These are phyloP conservation scores for Xylaria intraflava DNA, from an alignment of 495 filamentous ascomycete genomes.

Conservation along the genomic window DNA sequence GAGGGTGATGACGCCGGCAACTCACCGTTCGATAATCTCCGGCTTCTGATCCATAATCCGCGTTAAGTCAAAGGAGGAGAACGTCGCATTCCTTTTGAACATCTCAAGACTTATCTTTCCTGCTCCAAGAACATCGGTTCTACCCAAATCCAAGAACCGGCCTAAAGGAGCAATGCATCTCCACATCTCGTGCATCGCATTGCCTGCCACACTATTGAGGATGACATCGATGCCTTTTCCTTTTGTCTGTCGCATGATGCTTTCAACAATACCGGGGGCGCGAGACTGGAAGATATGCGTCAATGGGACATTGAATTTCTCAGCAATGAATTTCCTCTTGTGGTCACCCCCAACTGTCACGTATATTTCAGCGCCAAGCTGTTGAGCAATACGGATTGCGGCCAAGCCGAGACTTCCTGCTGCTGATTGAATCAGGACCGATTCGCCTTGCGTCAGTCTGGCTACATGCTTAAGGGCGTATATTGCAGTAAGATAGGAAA, in stretches of 20 bases:
- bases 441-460: not conserved
- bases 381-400: slow-evolving; percentile 44
- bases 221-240: slow-evolving; percentile 49
- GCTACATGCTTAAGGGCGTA: slow-evolving; percentile 5
- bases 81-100: slow-evolving; percentile 20
- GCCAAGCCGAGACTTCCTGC: slow-evolving; percentile 50
- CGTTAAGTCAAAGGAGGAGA: slow-evolving; percentile 22
- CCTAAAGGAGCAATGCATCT: slow-evolving; percentile 48
- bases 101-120: slow-evolving; percentile 22
- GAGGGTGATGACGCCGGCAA: not conserved
- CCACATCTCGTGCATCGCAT: slow-evolving; percentile 42
- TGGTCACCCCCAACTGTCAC: slow-evolving; percentile 44
- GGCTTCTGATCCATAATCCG: slow-evolving; percentile 28
- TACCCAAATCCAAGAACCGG: slow-evolving; percentile 46
- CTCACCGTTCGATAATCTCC: not conserved
- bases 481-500: slow-evolving; percentile 26
- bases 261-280: slow-evolving; percentile 31
- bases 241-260: slow-evolving; percentile 38
- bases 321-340: slow-evolving; percentile 39
- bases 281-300: slow-evolving; percentile 45
- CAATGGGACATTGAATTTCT: slow-evolving; percentile 37
- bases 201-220: slow-evolving; percentile 50
- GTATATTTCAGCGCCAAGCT: slow-evolving; percentile 46
- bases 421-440: slow-evolving; percentile 50
- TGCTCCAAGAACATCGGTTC: slow-evolving; percentile 17